A percentile compares a stretch with the other conserved stretches of the same genome.
Conservation (phyloP, 2,329 filamentous ascomycete species). For the Cercospora sp. region DNA sequence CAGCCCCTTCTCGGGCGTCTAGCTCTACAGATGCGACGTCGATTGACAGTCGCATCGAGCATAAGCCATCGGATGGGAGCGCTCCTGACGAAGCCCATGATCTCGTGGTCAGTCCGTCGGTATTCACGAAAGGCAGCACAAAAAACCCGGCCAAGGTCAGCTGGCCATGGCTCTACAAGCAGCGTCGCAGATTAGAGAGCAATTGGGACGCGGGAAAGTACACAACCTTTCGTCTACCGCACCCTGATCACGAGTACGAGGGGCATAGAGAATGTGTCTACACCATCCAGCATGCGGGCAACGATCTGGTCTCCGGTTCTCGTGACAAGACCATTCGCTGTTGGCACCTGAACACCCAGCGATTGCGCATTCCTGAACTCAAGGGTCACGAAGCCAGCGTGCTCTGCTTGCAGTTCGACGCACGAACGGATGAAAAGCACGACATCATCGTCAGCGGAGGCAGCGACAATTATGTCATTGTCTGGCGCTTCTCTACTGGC, state of each 20-base stretch:
- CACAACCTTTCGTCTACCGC: slow-evolving; percentile 85
- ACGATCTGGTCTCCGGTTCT: slow-evolving; percentile 89
- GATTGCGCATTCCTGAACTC: slow-evolving; percentile 70
- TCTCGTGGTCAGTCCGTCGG: slow-evolving; percentile 18
- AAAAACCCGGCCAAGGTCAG: slow-evolving; percentile 64
- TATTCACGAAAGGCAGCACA: slow-evolving; percentile 17
- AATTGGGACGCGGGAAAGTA: slow-evolving; percentile 88
- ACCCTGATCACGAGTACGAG: slow-evolving; percentile 75
- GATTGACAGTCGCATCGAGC: neutral
- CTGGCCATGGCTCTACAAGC: slow-evolving; percentile 91
- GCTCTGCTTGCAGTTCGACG: slow-evolving; percentile 91
- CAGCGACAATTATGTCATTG: slow-evolving; percentile 84
- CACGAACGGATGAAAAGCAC: slow-evolving; percentile 67
- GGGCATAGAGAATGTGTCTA: slow-evolving; percentile 93
- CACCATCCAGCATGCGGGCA: slow-evolving; percentile 82
- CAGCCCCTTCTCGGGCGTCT: neutral
- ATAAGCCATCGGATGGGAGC: neutral
- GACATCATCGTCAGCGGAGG: slow-evolving; percentile 95
- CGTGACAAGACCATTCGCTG: slow-evolving; percentile 83
- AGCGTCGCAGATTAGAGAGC: slow-evolving; percentile 78
- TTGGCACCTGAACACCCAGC: slow-evolving; percentile 82
- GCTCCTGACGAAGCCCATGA: neutral
- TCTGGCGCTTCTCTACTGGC: slow-evolving; percentile 93
- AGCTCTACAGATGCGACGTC: slow-evolving; percentile 1
- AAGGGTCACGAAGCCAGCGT: slow-evolving; percentile 81